These are phyloP conservation scores for Lactarius sanguifluus DNA, from an alignment of 768 basidiomycete genomes.

Conservation along the genomic window DNA sequence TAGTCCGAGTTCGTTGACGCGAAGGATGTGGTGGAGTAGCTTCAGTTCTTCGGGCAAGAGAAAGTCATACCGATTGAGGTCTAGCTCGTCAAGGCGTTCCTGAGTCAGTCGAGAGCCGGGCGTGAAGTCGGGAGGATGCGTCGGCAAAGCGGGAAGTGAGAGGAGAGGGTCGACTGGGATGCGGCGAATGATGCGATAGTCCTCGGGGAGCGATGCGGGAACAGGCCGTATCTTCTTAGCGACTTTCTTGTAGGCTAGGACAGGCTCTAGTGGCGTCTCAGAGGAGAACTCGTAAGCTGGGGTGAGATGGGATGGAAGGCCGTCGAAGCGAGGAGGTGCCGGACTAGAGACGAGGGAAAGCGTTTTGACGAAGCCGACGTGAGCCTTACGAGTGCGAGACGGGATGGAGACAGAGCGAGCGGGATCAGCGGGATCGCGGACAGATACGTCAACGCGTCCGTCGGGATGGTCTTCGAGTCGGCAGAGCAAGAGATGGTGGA, in stretches of 20 bases:
- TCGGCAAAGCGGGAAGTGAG: not conserved
- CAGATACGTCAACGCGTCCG: not conserved
- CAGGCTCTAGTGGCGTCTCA: too few species aligned
- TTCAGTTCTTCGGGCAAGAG: constrained; percentile 34
- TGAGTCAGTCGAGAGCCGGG: not conserved
- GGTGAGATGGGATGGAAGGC: too few species aligned
- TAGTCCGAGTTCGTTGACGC: constrained; percentile 40
- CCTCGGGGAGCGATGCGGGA: not conserved
- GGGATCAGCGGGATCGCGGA: not conserved
- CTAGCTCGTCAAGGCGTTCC: not conserved
- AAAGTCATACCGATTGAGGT: not conserved
- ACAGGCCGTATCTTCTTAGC: not conserved
- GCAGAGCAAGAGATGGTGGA: not conserved
- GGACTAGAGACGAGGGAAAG: too few species aligned
- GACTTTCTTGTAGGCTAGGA: not conserved
- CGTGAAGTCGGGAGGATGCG: not conserved
- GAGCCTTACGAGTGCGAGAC: too few species aligned
- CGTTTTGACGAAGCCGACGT: too few species aligned
- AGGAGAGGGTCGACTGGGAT: not conserved
- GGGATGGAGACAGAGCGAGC: not conserved
- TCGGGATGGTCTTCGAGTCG: constrained; percentile 4
- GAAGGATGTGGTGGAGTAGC: constrained; percentile 32
- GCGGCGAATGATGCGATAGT: not conserved
- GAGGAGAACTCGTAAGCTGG: too few species aligned
- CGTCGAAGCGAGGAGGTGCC: too few species aligned